A percentile compares a stretch with the other conserved stretches of the same genome.
Evolutionary conservation across 78 protist genomes (phyloP).

Genomic region (Speleostelium caveatum): DNA sequence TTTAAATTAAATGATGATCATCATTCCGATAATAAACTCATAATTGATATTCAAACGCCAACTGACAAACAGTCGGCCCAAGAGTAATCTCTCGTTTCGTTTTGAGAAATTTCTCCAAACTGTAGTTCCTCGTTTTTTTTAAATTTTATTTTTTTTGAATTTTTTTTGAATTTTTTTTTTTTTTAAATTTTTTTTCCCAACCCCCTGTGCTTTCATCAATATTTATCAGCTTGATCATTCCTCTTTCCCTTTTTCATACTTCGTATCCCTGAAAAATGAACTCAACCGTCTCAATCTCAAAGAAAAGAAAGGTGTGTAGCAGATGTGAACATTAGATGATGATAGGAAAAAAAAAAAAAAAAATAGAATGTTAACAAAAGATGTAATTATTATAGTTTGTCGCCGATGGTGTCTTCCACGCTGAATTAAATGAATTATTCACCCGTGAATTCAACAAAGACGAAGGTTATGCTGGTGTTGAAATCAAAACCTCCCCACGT

Average conservation of each 20-base stretch:
- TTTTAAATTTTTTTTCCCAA: too few relatives aligned
- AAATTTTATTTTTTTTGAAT: too few relatives aligned
- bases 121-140: not conserved
- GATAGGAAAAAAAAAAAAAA: not conserved
- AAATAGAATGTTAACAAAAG: not conserved
- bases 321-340: not conserved
- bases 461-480: slow-evolving; percentile 98
- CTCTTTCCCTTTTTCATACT: too few relatives aligned
- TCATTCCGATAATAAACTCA: too few relatives aligned
- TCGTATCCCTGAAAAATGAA: not conserved
- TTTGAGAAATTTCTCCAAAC: not conserved
- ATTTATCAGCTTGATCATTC: too few relatives aligned
- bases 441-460: slow-evolving; percentile 96
- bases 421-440: slow-evolving; percentile 99
- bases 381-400: slow-evolving; percentile 92
- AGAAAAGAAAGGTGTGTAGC: slow-evolving; percentile 65
- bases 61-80: not conserved
- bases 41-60: not conserved
- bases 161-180: not conserved
- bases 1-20: slow-evolving; percentile 1
- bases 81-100: not conserved
- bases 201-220: too few relatives aligned
- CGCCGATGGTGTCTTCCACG: slow-evolving; percentile 99
- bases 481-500: slow-evolving; percentile 90
- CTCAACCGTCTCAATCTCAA: slow-evolving; percentile 50